These are phyloP conservation scores for Musa balbisiana DNA, from an alignment of 202 grass and related monocot species.

Conservation along the genomic window DNA sequence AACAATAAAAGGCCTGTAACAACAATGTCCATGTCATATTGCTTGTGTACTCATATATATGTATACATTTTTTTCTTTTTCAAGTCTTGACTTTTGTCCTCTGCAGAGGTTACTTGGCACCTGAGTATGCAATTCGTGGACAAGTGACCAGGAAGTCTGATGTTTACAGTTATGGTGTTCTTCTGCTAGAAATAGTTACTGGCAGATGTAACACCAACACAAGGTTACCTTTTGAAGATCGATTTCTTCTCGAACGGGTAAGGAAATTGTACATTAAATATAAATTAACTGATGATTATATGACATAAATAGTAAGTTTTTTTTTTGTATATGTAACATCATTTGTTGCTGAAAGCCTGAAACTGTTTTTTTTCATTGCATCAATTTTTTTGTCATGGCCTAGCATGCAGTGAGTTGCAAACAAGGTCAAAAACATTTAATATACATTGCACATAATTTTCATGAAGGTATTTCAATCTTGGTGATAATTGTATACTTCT, in stretches of 20 bases:
- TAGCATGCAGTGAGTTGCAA: neutral
- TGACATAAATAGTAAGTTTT: neutral
- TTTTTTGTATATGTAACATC: neutral
- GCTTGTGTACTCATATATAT: neutral
- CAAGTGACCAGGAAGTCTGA: conserved; percentile 11
- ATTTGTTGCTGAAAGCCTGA: neutral
- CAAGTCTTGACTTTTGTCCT: neutral
- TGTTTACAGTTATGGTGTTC: conserved; percentile 17
- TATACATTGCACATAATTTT: neutral
- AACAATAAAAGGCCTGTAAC: neutral
- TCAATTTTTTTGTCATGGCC: neutral
- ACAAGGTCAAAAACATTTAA: neutral
- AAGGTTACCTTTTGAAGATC: conserved; percentile 2
- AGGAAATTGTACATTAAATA: neutral
- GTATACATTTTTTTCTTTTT: neutral
- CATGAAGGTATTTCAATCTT: neutral
- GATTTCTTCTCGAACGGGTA: conserved; percentile 3
- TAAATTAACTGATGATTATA: neutral
- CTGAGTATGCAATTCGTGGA: conserved; percentile 14
- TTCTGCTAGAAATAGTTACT: conserved; percentile 8
- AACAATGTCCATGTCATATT: neutral
- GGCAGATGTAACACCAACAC: neutral
- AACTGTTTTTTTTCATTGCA: neutral
- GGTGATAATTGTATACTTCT: neutral
- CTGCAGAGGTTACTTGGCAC: conserved; percentile 14